A percentile compares a stretch with the other conserved stretches of the same genome.
Evolutionary conservation across 1,284 basidiomycete genomes (phyloP).

Genomic region (Heterobasidion parviporum): DNA sequence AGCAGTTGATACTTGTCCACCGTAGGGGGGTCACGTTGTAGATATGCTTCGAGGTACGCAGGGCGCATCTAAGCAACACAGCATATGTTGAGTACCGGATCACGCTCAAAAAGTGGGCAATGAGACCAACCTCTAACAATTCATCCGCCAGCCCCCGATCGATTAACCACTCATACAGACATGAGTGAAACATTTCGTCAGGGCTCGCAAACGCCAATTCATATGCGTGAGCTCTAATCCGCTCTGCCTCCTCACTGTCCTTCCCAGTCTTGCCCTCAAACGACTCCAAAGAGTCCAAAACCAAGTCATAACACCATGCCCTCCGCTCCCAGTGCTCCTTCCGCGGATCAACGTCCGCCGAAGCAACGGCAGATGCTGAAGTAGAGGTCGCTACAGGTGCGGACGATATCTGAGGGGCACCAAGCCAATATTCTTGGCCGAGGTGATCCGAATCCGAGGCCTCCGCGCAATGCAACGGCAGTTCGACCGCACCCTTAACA

Average conservation of each 20-base stretch:
- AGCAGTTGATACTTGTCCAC: constrained; percentile 83
- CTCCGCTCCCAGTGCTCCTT: constrained; percentile 54
- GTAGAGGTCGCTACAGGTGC: not conserved
- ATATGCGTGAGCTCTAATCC: constrained; percentile 67
- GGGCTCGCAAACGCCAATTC: constrained; percentile 76
- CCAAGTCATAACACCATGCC: constrained; percentile 73
- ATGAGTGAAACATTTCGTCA: constrained; percentile 93
- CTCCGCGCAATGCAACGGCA: constrained; percentile 81
- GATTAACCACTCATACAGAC: constrained; percentile 93
- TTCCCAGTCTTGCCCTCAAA: constrained; percentile 60
- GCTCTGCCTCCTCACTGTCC: constrained; percentile 47
- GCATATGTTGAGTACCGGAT: not conserved
- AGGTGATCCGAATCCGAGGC: constrained; percentile 73
- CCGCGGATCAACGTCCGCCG: constrained; percentile 39
- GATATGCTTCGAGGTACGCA: constrained; percentile 80
- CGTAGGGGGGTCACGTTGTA: constrained; percentile 74
- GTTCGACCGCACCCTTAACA: constrained; percentile 79
- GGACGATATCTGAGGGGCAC: constrained; percentile 14
- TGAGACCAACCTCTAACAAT: constrained; percentile 68
- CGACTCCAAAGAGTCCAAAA: constrained; percentile 72
- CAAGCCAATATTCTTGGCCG: constrained; percentile 74
- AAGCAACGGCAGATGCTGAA: not conserved
- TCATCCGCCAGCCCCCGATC: constrained; percentile 76
- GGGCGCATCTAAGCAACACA: constrained; percentile 56
- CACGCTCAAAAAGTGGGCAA: not conserved